Conservation (phyloP, 169 alveolate species). For the Eimeria sp. region DNA sequence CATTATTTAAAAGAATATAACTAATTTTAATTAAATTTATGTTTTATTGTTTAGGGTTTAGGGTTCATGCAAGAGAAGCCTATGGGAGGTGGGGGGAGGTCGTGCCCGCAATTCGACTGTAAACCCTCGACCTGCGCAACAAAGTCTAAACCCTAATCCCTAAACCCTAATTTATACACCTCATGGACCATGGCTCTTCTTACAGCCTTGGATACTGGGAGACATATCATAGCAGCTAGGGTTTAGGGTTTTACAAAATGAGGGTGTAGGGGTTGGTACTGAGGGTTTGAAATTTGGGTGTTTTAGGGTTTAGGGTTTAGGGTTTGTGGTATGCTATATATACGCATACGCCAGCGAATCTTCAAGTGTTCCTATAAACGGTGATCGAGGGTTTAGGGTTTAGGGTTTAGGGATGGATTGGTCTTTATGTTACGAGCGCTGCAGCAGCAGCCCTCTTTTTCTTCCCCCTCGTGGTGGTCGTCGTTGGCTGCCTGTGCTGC, state of each 20-base stretch:
- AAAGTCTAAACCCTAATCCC: neutral
- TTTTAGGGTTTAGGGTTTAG: neutral
- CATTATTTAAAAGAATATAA: no score
- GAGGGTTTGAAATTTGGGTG: no score
- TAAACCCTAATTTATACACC: neutral
- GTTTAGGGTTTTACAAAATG: neutral
- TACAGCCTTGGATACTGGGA: no score
- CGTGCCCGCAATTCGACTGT: neutral
- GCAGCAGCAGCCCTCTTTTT: conserved; percentile 3
- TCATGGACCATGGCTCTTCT: no score
- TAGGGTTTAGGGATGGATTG: neutral
- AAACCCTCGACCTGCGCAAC: neutral
- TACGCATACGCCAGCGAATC: no score
- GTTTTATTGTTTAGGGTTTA: neutral
- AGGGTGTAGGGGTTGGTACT: neutral
- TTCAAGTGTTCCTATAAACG: no score
- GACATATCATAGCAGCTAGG: neutral
- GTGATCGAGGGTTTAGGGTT: neutral
- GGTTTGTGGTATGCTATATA: neutral
- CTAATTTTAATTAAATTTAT: neutral
- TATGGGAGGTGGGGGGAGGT: neutral
- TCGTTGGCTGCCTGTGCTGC: conserved; percentile 5
- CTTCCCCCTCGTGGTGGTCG: neutral
- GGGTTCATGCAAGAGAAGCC: neutral
- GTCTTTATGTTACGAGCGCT: neutral